A percentile compares a stretch with the other conserved stretches of the same genome.
These are phyloP conservation scores for barrel medic (Medicago truncatula) DNA, from an alignment of 306 rosid species.

Conservation along the genomic window MtrunA17r5.0-ANR NC_053044.1:41994001-41994500, in stretches of 20 bases:
- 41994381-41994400: slow-evolving; percentile 30
- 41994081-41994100: slow-evolving; percentile 84
- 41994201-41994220: slow-evolving; percentile 70
- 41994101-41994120: slow-evolving; percentile 92
- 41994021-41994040: slow-evolving; percentile 75
- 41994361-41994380: slow-evolving; percentile 40
- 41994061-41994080: slow-evolving; percentile 80
- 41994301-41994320: slow-evolving; percentile 26
- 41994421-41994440: slow-evolving; percentile 27
- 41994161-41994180: slow-evolving; percentile 75
- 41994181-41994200: slow-evolving; percentile 92
- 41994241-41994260: slow-evolving; percentile 48
- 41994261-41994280: not conserved
- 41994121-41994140: slow-evolving; percentile 86
- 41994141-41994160: slow-evolving; percentile 86
- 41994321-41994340: not conserved
- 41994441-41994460: slow-evolving; percentile 36
- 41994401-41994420: slow-evolving; percentile 12
- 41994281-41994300: slow-evolving; percentile 2
- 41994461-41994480: slow-evolving; percentile 14
- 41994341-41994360: slow-evolving; percentile 13
- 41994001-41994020: slow-evolving; percentile 88
- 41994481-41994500: slow-evolving; percentile 14
- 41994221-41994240: slow-evolving; percentile 56
- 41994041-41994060: slow-evolving; percentile 86